Evolutionary conservation across 2,329 filamentous ascomycete genomes (phyloP), one percentile per base, ranked within the genome.

Genomic region (Apiospora kogelbergensis): DNA sequence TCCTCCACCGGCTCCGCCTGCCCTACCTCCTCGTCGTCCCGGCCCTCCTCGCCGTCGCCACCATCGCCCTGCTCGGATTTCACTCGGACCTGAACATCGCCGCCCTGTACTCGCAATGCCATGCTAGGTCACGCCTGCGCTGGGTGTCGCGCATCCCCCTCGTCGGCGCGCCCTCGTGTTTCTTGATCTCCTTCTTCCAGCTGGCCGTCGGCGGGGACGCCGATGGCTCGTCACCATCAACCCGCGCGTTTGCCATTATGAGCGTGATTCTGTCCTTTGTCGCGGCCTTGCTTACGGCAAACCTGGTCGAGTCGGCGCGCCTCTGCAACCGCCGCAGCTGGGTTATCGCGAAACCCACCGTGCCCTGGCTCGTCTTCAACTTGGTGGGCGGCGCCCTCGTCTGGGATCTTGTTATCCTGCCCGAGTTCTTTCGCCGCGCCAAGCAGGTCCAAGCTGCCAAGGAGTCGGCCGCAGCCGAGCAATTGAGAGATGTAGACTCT

Each of bases 31-130:
- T 88, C 70, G 81, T 88, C 44, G 77, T 85, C n/a, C 82, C 86
- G 11, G 78, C 85, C 64, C 74, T 86, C 40, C 80, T 88, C 67
- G 80, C 84, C 72, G 57, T 82, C 69, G 74, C 79, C 48, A 85
- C 84, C 4, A 77, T 77, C 37, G 68, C 78, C 71, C 73, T 78
- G 33, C 81, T 87, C 72, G 83, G 85, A 71, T 68, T 79, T 40
- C 81, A 84, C 76, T 81, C 81, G 53, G 84, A 86, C 76, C 33
- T 37, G 10, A 85, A 87, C 79, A 78, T 83, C 68, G 81, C 83
- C 22, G 78, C 86, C 71, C 83, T 88, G 70, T 86, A 83, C 78
- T 86, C 84, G 57, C 85, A 87, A 73, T 88, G 85, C 77, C 82
- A 86, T 74, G 79, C 85, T 1, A 82, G 77, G 69, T 76, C 84